Evolutionary conservation across 1,139 yeast genomes (phyloP).

Genomic region (Zygoascus hellenicus): DNA sequence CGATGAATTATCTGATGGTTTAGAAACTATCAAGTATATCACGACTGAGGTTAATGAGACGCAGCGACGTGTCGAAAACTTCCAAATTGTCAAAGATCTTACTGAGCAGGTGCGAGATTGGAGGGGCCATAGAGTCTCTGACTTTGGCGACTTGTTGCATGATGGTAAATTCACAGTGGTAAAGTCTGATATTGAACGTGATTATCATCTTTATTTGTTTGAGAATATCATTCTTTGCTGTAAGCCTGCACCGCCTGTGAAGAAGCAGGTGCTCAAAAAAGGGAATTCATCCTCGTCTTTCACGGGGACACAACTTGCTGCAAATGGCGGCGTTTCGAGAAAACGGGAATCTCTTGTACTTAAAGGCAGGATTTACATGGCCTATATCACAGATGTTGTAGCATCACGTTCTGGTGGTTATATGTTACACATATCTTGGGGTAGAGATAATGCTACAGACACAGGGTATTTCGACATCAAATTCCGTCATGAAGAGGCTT

Average conservation of each 20-base stretch:
- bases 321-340: constrained; percentile 8
- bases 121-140: constrained; percentile 83
- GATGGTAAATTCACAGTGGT: constrained; percentile 75
- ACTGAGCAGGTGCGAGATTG: constrained; percentile 76
- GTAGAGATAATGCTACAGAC: constrained; percentile 33
- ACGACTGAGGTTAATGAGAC: constrained; percentile 92
- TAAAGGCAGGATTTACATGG: constrained; percentile 39
- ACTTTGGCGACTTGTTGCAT: constrained; percentile 79
- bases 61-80: constrained; percentile 86
- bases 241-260: constrained; percentile 39
- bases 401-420: constrained; percentile 28
- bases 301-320: constrained; percentile 10
- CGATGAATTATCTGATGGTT: constrained; percentile 65
- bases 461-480: constrained; percentile 35
- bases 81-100: constrained; percentile 61
- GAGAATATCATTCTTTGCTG: constrained; percentile 83
- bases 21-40: constrained; percentile 60
- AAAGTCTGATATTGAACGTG: constrained; percentile 71
- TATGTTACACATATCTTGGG: constrained; percentile 34
- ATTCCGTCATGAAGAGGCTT: constrained; percentile 33
- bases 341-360: constrained; percentile 32
- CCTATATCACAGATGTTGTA: constrained; percentile 34
- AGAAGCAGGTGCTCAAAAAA: constrained; percentile 32
- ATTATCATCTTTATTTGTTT: constrained; percentile 82
- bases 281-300: constrained; percentile 18